Evolutionary conservation across 139 green algal genomes (phyloP), one percentile per base, ranked within the genome.

Genomic region (Volvox reticuliferus): DNA sequence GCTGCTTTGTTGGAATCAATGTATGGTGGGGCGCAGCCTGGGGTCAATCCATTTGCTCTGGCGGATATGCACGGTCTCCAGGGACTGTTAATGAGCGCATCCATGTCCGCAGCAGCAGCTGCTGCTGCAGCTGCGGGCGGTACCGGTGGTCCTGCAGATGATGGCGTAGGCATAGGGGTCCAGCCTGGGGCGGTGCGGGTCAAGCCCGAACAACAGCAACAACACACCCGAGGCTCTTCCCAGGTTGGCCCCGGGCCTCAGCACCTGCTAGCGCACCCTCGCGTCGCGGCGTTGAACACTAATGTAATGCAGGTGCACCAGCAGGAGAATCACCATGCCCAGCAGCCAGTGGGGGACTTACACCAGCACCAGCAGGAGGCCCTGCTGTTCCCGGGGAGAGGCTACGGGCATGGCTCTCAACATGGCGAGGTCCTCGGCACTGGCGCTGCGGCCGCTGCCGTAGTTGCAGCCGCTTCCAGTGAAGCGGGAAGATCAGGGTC

Each of bases 21-120:
- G 61, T 87, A 79, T 18, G 28, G 75, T 35, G 35, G 33, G 2
- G 35, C 2, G 0, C 36, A 12, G 26, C 17, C 20, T 26, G 67
- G 65, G 17, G 67, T 30, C 19, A 35, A 50, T 21, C 73, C 35
- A 30, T 76, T 90, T 37, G 50, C 20, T 30, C n/a, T 90, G 50
- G 18, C 50, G n/a, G 86, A 61, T 32, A 73, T 83, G n/a, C 86
- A 65, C 12, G 75, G 32, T 22, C 61, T 89, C 21, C 85, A 82
- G 12, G 85, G 85, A 12, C 69, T 89, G 36, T 24, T 89, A 6
- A 68, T 89, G 68, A 44, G 67, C 3, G 83, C 83, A 1, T 80
- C 69, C 19, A 81, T 89, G 83, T 55, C 67, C 1, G 83, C 83
- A 73, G 50, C 50, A 16, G 79, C 79, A 12, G 79, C 78, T 12